These are phyloP conservation scores for Saccharum hybrid DNA, from an alignment of 202 grass and related monocot genomes.

Conservation along the genomic window DNA sequence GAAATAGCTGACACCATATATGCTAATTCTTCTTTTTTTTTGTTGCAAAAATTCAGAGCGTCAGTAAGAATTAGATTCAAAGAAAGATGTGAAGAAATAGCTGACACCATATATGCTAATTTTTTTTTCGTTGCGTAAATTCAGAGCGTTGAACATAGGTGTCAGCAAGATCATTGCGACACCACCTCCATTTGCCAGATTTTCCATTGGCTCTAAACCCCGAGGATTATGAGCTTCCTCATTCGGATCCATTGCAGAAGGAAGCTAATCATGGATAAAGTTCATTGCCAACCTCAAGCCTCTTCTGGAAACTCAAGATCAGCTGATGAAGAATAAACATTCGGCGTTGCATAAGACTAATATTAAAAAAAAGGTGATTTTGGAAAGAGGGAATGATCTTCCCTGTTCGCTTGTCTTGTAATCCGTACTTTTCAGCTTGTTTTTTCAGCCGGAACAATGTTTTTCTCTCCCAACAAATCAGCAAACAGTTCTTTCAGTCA, in stretches of 20 bases:
- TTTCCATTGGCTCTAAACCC: constrained; percentile 71
- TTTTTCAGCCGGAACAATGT: no score
- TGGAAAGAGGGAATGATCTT: constrained; percentile 6
- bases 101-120: constrained; percentile 16
- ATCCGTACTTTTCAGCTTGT: no score
- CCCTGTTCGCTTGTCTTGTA: no score
- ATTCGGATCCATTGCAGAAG: constrained; percentile 60
- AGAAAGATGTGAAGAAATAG: background rate
- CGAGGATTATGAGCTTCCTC: constrained; percentile 82
- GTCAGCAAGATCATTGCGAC: constrained; percentile 50
- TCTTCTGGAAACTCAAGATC: constrained; percentile 1
- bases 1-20: background rate
- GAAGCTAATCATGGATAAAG: constrained; percentile 39
- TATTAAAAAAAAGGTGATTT: constrained; percentile 22
- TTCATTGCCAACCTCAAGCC: constrained; percentile 11
- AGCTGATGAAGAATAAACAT: constrained; percentile 28
- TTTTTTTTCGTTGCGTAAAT: constrained; percentile 12
- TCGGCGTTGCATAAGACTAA: background rate
- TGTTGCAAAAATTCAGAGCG: background rate
- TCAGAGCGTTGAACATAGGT: constrained; percentile 33
- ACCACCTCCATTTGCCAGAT: constrained; percentile 71
- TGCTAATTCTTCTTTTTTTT: background rate
- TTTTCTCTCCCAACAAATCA: no score
- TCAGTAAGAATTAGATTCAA: constrained; percentile 44
- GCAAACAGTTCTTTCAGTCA: no score